Evolutionary conservation across 83 land plant genomes (phyloP), one percentile per base, ranked within the genome.

Genomic region (Picea mariana): DNA sequence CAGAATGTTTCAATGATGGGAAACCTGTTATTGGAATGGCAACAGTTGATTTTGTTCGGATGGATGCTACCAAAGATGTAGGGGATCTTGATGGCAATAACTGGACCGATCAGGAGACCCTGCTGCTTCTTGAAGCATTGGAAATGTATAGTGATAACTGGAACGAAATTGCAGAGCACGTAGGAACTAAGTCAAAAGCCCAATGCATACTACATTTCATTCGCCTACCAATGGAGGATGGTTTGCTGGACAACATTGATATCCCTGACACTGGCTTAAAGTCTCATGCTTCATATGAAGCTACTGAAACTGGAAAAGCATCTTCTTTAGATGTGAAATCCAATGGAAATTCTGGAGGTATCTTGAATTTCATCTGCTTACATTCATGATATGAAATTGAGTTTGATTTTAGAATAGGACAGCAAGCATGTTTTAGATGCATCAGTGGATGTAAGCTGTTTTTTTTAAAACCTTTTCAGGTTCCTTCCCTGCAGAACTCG

Each of bases 161-260:
- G 98, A 87, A 90, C 86, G 93, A 91, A 63, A 92, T 95, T 77
- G 94, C 95, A 31, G 96, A 93, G 65, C 90, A 93, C 85, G 98
- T 95, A 8, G 94, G 95, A 3, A 86, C 93, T 15, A 95, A 95
- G 84, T 93, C 98, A 75, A 95, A 95, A 84, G 94, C 95, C 26
- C 98, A 95, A 67, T 95, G 98, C 86, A 95, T 95, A 12, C 85
- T 88, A 16, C 98, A 91, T 68, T 95, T 95, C 65, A 81, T 95
- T 55, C 88, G 93, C 61, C 62, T 95, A 64, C 93, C 95, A 11
- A 81, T 95, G 82, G 95, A 93, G 80, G 91, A 91, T 83, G 87
- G 91, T 26, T 75, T 91, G 40, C 79, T 93, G 42, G 94, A 93
- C 77, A 89, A 81, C 81, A 82, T 92, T 80, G 90, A 92, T 66